Percentiles rank a stretch among this genome's conserved stretches.
phyloP scores from a whole-genome alignment of 2,329 filamentous ascomycete genomes.

The Aspergillus hiratsukae region DNA sequence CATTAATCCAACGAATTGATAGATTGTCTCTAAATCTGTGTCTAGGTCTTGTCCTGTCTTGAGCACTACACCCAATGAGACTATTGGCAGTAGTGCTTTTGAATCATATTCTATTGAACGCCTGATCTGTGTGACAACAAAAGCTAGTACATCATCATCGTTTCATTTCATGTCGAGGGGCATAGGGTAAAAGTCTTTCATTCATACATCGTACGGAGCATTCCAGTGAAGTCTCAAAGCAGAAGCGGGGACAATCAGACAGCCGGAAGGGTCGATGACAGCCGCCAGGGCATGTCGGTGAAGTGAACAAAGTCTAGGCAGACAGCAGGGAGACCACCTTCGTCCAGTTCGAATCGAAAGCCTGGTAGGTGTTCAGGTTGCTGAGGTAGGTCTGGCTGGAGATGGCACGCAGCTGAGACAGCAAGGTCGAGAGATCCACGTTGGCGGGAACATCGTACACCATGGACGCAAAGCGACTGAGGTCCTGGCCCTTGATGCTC shows the following conservation, averaged over 20 bases:
- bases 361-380: constrained; percentile 2
- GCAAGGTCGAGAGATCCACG: not conserved
- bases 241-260: not conserved
- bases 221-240: not conserved
- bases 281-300: not conserved
- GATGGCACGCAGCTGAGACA: constrained; percentile 2
- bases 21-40: not conserved
- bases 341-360: not conserved
- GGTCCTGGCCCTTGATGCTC: not conserved
- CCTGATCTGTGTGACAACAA: not conserved
- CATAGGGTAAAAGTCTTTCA: not conserved
- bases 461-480: constrained; percentile 5
- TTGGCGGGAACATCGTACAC: constrained; percentile 5
- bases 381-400: constrained; percentile 10
- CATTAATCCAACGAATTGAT: not conserved
- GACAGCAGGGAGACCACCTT: not conserved
- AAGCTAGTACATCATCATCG: not conserved
- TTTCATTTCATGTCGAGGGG: not conserved
- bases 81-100: not conserved
- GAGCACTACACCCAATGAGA: not conserved
- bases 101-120: not conserved
- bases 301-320: not conserved
- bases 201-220: not conserved
- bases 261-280: not conserved
- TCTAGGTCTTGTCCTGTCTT: not conserved